These are phyloP conservation scores for Melampsora americana DNA, from an alignment of 1,284 basidiomycete species.

Conservation along the genomic window DNA sequence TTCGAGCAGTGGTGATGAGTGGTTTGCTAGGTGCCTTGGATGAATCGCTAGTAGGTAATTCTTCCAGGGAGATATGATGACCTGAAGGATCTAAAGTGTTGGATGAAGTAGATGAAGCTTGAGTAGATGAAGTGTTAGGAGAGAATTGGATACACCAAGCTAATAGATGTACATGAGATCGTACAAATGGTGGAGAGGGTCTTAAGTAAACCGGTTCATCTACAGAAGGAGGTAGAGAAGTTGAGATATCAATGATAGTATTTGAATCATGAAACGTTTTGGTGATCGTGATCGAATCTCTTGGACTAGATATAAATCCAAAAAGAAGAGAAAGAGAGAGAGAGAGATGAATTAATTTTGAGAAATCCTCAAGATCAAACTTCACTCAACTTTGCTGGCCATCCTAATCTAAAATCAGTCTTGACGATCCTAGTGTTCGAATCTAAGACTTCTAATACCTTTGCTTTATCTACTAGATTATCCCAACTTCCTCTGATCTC, in stretches of 20 bases:
- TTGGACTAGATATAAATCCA: slow-evolving; percentile 64
- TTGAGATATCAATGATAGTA: slow-evolving; percentile 85
- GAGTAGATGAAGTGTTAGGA: slow-evolving; percentile 2
- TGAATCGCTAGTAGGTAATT: slow-evolving; percentile 8
- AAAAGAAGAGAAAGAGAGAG: slow-evolving; percentile 46
- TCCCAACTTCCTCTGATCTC: slow-evolving; percentile 37
- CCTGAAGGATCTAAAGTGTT: slow-evolving; percentile 15
- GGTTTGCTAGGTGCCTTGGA: slow-evolving; percentile 46
- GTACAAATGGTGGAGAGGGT: slow-evolving; percentile 88
- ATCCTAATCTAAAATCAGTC: slow-evolving; percentile 44
- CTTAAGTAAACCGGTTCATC: slow-evolving; percentile 94
- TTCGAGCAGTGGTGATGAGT: slow-evolving; percentile 60
- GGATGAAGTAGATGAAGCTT: slow-evolving; percentile 13
- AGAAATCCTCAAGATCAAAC: background rate
- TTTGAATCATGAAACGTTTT: slow-evolving; percentile 74
- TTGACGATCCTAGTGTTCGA: slow-evolving; percentile 35
- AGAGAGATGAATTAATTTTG: slow-evolving; percentile 25
- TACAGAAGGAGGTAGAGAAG: slow-evolving; percentile 84
- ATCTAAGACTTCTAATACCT: slow-evolving; percentile 29
- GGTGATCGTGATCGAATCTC: slow-evolving; percentile 89
- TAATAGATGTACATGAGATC: slow-evolving; percentile 80
- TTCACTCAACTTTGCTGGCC: slow-evolving; percentile 43
- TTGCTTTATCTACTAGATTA: slow-evolving; percentile 40
- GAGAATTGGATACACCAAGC: slow-evolving; percentile 81
- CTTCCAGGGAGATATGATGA: slow-evolving; percentile 56